Evolutionary conservation across 352 stramenopile species (phyloP), one percentile per base, ranked within the genome.

Genomic region (Sclerospora graminicola): DNA sequence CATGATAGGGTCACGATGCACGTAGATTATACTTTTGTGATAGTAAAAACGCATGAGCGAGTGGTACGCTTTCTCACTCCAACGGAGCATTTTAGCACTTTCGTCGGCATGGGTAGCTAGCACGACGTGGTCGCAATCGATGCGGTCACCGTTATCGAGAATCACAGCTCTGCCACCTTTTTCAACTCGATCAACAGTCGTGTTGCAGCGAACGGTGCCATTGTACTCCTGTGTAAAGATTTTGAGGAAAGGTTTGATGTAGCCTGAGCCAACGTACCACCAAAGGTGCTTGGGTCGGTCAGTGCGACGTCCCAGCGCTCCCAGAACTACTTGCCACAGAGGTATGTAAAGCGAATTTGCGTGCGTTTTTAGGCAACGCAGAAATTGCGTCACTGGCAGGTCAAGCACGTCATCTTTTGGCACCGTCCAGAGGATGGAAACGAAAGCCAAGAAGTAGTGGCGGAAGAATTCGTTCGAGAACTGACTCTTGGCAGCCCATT

Each of bases 21-120:
- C 64, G 51, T 87, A 91, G 65, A 91, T 88, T 71, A 85, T 88
- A 53, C 74, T 84, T 62, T 89, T 89, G 73, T 91, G 80, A 70
- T 67, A 91, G 54, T 79, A 58, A 62, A 73, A 91, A 42, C 77
- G 71, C 74, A 82, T 85, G 33, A 91, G 58, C 51, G 70, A 83
- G 35, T 66, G 60, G 50, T 73, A 68, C 31, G 70, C 74, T 29
- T 65, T 61, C 32, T 74, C 58, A 46, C 71, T 86, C 76, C 76
- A 91, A 31, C 61, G 53, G 16, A 91, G 66, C 56, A 92, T 77
- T 11, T 71, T 44, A 15, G 80, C 80, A 45, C 68, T 84, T 54
- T 84, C 70, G 41, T 92, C 80, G 7, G 77, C 77, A 60, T 92
- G 80, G 8, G 69, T 84, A 30, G 80, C 80, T 0, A 92, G 66